phyloP scores from a whole-genome alignment of 139 green algal genomes.

The Auxenochlorella pyrenoidosa region DNA sequence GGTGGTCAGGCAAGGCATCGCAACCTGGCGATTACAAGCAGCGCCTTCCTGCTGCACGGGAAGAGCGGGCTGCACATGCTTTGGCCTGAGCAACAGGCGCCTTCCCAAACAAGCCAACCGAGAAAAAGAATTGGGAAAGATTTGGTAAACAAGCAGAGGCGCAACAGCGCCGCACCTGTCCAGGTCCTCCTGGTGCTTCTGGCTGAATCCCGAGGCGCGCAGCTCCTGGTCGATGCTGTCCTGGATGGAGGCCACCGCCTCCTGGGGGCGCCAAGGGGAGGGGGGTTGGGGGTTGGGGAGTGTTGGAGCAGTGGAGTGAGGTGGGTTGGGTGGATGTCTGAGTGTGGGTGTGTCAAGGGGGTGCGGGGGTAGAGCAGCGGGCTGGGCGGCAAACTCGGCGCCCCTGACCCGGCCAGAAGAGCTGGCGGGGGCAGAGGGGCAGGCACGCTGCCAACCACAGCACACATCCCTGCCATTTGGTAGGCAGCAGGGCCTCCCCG shows the following conservation, averaged over 20 bases:
- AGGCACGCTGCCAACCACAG: not conserved
- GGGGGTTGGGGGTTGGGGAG: not conserved
- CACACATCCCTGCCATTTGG: too few species aligned
- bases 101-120: too few species aligned
- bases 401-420: too few species aligned
- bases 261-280: not conserved
- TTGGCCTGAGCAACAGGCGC: not conserved
- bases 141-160: too few species aligned
- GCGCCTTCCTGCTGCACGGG: not conserved
- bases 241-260: not conserved
- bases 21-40: not conserved
- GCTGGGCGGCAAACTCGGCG: too few species aligned
- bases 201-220: constrained; percentile 73
- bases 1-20: not conserved
- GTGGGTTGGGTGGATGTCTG: not conserved
- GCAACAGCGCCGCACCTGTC: too few species aligned
- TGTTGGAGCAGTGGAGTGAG: not conserved
- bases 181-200: constrained; percentile 60
- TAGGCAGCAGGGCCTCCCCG: too few species aligned
- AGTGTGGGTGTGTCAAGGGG: too few species aligned
- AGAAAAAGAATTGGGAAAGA: too few species aligned
- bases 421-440: too few species aligned
- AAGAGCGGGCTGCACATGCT: not conserved
- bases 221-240: constrained; percentile 70
- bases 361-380: too few species aligned